These are phyloP conservation scores for Gynandropsis gynandra DNA, from an alignment of 345 rosid species.

Conservation along the genomic window DNA sequence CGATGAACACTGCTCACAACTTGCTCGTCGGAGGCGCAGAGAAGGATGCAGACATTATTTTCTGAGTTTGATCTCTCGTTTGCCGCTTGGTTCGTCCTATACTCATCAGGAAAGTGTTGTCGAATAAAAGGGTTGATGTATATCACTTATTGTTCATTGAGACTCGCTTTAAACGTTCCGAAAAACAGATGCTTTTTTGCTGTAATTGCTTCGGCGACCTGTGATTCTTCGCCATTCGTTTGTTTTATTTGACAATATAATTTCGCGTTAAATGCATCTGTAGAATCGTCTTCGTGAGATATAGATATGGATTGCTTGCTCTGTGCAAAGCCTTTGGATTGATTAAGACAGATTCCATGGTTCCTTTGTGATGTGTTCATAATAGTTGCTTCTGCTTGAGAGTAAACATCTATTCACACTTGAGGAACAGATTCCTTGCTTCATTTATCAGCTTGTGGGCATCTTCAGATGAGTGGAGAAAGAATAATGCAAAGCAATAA, in stretches of 20 bases:
- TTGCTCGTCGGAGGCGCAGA: constrained; percentile 44
- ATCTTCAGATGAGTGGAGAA: constrained; percentile 28
- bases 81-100: constrained; percentile 9
- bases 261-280: too few species aligned
- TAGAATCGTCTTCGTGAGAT: constrained; percentile 11
- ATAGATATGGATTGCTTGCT: background rate
- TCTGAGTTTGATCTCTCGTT: constrained; percentile 33
- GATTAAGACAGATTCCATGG: too few species aligned
- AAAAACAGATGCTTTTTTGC: too few species aligned
- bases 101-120: constrained; percentile 9
- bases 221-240: too few species aligned
- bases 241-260: too few species aligned
- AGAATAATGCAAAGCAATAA: constrained; percentile 22
- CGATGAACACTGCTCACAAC: constrained; percentile 52
- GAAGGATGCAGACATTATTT: constrained; percentile 78
- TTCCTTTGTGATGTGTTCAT: constrained; percentile 8
- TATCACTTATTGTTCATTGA: too few species aligned
- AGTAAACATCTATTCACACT: constrained; percentile 13
- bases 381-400: constrained; percentile 12
- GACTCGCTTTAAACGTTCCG: too few species aligned
- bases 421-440: constrained; percentile 27
- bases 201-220: too few species aligned
- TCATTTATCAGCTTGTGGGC: constrained; percentile 10
- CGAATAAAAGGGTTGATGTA: constrained; percentile 15
- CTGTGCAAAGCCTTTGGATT: constrained; percentile 8